Evolutionary conservation across 306 rosid genomes (phyloP).

Genomic region (Glycine tomentella): DNA sequence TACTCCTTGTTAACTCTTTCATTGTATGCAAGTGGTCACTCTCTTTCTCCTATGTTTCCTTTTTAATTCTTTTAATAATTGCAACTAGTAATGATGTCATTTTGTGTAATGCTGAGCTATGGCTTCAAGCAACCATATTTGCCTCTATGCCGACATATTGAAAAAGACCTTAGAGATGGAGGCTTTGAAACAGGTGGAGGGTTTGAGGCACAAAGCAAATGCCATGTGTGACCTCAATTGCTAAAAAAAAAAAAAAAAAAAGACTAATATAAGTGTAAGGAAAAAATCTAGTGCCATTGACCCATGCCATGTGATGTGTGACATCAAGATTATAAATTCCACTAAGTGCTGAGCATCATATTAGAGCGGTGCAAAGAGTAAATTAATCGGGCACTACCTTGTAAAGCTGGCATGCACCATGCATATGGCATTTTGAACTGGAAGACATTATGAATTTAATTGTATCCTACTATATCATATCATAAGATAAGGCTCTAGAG

Average conservation of each 20-base stretch:
- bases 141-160: background rate
- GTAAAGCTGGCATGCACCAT: slow-evolving; percentile 52
- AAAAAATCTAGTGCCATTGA: background rate
- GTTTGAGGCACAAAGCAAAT: background rate
- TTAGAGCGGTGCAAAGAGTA: slow-evolving; percentile 23
- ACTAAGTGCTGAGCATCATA: background rate
- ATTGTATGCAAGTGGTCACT: background rate
- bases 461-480: background rate
- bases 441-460: slow-evolving; percentile 35
- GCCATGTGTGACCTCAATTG: background rate
- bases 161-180: background rate
- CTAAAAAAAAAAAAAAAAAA: background rate
- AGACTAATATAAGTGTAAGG: background rate
- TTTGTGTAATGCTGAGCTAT: background rate
- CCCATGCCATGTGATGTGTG: slow-evolving; percentile 1
- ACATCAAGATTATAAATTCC: background rate
- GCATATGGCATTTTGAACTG: slow-evolving; percentile 36
- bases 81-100: slow-evolving; percentile 3
- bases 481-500: slow-evolving; percentile 35
- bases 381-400: slow-evolving; percentile 26
- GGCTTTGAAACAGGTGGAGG: no score
- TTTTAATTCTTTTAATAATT: background rate
- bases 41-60: background rate
- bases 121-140: background rate
- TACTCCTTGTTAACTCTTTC: background rate